phyloP scores from a whole-genome alignment of 2,329 filamentous ascomycete genomes.

The Fusarium miscanthi region DNA sequence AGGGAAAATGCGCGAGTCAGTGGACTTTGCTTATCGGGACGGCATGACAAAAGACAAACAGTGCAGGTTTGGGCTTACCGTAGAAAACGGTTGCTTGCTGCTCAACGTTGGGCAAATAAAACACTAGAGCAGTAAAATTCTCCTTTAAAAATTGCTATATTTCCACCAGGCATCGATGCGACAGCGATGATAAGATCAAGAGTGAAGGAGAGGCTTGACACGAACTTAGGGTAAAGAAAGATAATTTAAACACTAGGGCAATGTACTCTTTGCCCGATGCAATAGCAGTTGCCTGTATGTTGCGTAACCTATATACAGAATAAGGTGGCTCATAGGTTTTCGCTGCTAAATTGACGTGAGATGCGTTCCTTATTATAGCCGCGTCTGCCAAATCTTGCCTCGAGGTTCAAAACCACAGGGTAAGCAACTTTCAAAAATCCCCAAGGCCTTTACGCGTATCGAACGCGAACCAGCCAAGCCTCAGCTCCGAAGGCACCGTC shows the following conservation, averaged over 20 bases:
- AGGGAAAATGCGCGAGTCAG: background rate
- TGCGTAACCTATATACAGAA: background rate
- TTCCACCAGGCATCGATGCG: fast-evolving
- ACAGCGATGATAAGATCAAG: fast-evolving
- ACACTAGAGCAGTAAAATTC: fast-evolving
- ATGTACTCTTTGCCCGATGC: fast-evolving
- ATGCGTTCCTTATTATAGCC: no score
- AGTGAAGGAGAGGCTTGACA: no score
- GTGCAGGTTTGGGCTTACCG: background rate
- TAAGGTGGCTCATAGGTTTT: no score
- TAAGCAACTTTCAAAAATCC: fast-evolving
- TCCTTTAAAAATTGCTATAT: fast-evolving
- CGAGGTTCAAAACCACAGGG: background rate
- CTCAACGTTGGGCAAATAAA: fast-evolving
- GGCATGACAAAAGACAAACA: background rate
- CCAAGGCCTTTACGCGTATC: no score
- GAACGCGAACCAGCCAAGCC: background rate
- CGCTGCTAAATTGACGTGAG: no score
- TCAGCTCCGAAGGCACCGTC: background rate
- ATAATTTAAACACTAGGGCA: no score
- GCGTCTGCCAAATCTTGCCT: fast-evolving
- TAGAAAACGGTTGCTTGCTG: background rate
- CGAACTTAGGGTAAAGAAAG: background rate
- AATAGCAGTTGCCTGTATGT: fast-evolving
- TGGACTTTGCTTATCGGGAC: background rate